Evolutionary conservation across 805 yeast genomes (phyloP), one percentile per base, ranked within the genome.

Genomic region (Hanseniaspora vineae): DNA sequence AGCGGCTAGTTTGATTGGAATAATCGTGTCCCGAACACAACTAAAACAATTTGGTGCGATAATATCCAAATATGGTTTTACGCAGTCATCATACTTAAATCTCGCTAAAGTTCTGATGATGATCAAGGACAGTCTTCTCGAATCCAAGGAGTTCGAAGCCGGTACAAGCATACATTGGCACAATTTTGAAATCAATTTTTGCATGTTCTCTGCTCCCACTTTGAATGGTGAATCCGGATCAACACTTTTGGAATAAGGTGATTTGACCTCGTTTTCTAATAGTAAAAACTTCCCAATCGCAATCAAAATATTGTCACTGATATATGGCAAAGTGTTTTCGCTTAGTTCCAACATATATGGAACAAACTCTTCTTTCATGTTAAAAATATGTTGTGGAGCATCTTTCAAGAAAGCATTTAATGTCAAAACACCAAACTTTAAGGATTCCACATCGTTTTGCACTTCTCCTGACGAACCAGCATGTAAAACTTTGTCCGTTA

Each of bases 1-100:
- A 8, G 96, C 96, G 1, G 97, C 96, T 52, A 90, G 71, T 58
- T 88, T 89, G 55, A 90, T 81, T 4, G 98, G 97, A 58, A 90
- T 86, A 44, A 85, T 71, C n/a, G 80, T 73, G 58, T 89, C 96
- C 54, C 98, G 73, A 39, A 90, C 81, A 61, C 92, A 81, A 0
- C 81, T 68, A 61, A 90, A 90, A 2, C 88, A 80, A 12, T 85
- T 70, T 13, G 92, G 86, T 3, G 75, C 85, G 46, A 90, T 56
- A 0, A 65, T 51, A 54, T 79, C 78, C 52, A 76, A 66, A 55
- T 72, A 69, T 12, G 82, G 79, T 48, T 66, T 65, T 44, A 85
- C 66, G 20, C 76, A 62, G 9, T 60, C 64, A 0, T 69, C 72
- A 52, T 70, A 75, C 50, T 81, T 76, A 56, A 70, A 66, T 58